Conservation (phyloP, 2,329 filamentous ascomycete genomes). For the Torrubiella hemipterigena region DNA sequence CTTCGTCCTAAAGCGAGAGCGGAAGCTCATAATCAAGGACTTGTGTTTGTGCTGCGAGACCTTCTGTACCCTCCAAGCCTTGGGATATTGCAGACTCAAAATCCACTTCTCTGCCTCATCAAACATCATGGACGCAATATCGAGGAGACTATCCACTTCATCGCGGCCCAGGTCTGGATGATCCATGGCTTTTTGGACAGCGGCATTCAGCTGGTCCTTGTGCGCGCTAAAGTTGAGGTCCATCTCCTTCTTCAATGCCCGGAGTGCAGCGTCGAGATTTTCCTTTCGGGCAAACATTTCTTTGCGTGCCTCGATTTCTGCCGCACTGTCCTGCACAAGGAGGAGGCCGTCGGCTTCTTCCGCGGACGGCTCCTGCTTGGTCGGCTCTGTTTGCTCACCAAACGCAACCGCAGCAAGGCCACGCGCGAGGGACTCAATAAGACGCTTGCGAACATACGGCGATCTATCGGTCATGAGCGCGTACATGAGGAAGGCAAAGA, state of each 20-base stretch:
- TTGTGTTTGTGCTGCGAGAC: constrained; percentile 20
- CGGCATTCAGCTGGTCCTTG: constrained; percentile 25
- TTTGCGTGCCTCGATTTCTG: constrained; percentile 44
- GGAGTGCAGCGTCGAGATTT: constrained; percentile 45
- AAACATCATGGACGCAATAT: constrained; percentile 34
- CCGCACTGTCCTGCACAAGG: constrained; percentile 28
- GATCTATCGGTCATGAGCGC: constrained; percentile 50
- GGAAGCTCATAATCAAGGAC: constrained; percentile 25
- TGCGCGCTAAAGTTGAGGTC: constrained; percentile 26
- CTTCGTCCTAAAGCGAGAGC: constrained; percentile 23
- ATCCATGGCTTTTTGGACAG: constrained; percentile 30
- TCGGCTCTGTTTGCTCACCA: constrained; percentile 41
- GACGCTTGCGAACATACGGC: constrained; percentile 46
- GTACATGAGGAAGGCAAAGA: constrained; percentile 45
- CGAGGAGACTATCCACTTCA: constrained; percentile 28
- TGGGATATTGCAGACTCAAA: constrained; percentile 27
- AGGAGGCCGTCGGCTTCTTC: constrained; percentile 25
- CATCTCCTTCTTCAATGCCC: constrained; percentile 30
- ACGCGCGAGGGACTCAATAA: constrained; percentile 46
- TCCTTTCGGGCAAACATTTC: constrained; percentile 54
- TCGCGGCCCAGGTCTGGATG: constrained; percentile 24
- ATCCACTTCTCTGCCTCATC: constrained; percentile 30
- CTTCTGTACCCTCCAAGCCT: constrained; percentile 22
- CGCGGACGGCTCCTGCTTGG: constrained; percentile 23
- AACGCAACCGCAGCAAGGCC: constrained; percentile 53